Evolutionary conservation across 1,284 basidiomycete genomes (phyloP), one percentile per base, ranked within the genome.

Genomic region (Ganoderma lingzhi): DNA sequence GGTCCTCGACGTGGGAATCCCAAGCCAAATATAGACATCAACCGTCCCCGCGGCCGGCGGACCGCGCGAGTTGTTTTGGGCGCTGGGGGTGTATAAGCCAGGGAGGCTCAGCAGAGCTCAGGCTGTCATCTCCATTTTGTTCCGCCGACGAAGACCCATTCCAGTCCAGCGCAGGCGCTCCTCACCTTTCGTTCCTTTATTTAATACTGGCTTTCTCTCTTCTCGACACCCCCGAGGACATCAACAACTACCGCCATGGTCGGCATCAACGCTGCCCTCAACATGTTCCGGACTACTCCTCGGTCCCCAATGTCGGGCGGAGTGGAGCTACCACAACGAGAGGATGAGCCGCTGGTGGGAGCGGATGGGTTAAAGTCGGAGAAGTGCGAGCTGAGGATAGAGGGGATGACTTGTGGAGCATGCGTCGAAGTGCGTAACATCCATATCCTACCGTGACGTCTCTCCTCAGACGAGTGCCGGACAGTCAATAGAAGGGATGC

Each of bases 381-480:
- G 63, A 87, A 81, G 81, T 93, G 91, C 76, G 94, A 95, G 75
- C 82, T 96, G 48, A 83, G 91, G 70, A 90, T 96, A 78, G 91
- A 94, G 77, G 95, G 95, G n/a, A 96, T 96, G 95, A 96, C 95
- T 0, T 96, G 95, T 76, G 91, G 94, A 10, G 84, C 94, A 53
- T 96, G 95, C 77, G 95, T 96, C n/a, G 92, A 95, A 87, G 94
- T 93, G 76, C 75, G 88, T 58, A 53, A n/a, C 68, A 55, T 9
- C 59, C 42, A 28, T 35, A 14, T 44, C 28, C 14, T 41, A 0
- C 12, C 19, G 39, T 41, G 17, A 65, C 15, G n/a, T 39, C 14
- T 14, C 2, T 39, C 35, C 39, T 67, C 44, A 64, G 32, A 51
- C 12, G 2, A 6, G n/a, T 15, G 39, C 23, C 39, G 2, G 14